Conservation (phyloP, 306 rosid genomes). For the Fragaria iinumae region DNA sequence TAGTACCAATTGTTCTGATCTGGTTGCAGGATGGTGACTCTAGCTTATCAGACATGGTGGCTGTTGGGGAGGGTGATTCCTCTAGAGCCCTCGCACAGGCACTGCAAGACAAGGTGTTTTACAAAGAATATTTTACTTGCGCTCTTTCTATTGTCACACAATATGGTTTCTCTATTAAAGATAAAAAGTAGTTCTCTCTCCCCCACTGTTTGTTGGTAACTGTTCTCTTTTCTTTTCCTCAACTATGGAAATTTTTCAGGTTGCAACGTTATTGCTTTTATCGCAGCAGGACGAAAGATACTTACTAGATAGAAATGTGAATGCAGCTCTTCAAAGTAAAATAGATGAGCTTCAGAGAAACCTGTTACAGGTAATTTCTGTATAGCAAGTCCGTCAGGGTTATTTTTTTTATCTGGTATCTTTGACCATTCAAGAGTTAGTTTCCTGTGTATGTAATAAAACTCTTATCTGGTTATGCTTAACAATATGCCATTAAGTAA, state of each 20-base stretch:
- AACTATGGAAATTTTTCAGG: conserved; percentile 48
- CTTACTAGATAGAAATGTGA: conserved; percentile 79
- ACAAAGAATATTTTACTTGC: not conserved
- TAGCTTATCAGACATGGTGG: conserved; percentile 31
- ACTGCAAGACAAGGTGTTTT: conserved; percentile 79
- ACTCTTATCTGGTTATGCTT: not conserved
- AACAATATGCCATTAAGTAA: not conserved
- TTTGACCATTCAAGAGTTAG: not conserved
- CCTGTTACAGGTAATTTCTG: conserved; percentile 70
- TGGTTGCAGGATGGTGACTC: conserved; percentile 42
- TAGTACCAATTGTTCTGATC: conserved; percentile 6
- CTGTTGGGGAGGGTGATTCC: conserved; percentile 41
- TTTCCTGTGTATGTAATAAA: not conserved
- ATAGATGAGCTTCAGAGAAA: conserved; percentile 83
- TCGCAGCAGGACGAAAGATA: conserved; percentile 97
- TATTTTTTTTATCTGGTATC: conserved; percentile 24
- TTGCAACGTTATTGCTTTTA: conserved; percentile 66
- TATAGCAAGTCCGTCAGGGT: not conserved
- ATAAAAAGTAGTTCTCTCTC: not conserved
- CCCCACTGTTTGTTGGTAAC: conserved; percentile 1
- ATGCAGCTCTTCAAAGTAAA: conserved; percentile 69
- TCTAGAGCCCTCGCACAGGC: conserved; percentile 80
- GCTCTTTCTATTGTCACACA: not conserved
- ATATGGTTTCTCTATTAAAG: not conserved
- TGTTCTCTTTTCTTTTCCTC: conserved; percentile 22